A percentile compares a stretch with the other conserved stretches of the same genome.
Conservation (phyloP, 2,329 filamentous ascomycete genomes). For the Aspergillus novoparasiticus region DNA sequence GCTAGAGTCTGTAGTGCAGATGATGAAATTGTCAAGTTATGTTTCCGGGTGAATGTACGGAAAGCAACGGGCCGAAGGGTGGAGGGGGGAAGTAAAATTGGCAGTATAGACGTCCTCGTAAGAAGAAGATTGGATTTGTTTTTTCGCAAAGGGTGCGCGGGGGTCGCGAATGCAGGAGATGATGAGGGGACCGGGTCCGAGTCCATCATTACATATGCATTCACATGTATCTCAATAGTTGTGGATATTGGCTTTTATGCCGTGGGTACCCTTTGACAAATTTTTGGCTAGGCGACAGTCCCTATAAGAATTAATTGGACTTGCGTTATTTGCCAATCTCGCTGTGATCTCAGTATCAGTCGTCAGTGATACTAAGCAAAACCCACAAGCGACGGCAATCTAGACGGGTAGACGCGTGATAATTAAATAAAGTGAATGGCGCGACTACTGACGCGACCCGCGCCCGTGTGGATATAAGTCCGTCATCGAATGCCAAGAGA, state of each 20-base stretch:
- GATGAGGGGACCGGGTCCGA: constrained; percentile 75
- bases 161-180: constrained; percentile 87
- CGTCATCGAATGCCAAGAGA: neutral
- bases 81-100: constrained; percentile 84
- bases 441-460: neutral
- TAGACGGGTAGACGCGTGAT: neutral
- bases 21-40: constrained; percentile 89
- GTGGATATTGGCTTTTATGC: neutral
- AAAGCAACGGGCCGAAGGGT: constrained; percentile 90
- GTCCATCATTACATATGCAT: constrained; percentile 23
- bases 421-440: neutral
- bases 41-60: constrained; percentile 94
- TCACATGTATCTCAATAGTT: neutral
- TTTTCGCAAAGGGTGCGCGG: constrained; percentile 69
- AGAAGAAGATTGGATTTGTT: constrained; percentile 51
- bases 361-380: neutral
- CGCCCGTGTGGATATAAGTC: neutral
- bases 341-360: neutral
- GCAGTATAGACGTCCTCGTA: constrained; percentile 68
- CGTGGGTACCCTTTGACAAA: neutral
- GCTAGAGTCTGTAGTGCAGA: constrained; percentile 83
- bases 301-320: neutral
- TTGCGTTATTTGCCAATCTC: neutral
- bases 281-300: neutral
- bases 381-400: neutral